Evolutionary conservation across 805 yeast species (phyloP).

Genomic region (Wickerhamomyces hampshirensis): DNA sequence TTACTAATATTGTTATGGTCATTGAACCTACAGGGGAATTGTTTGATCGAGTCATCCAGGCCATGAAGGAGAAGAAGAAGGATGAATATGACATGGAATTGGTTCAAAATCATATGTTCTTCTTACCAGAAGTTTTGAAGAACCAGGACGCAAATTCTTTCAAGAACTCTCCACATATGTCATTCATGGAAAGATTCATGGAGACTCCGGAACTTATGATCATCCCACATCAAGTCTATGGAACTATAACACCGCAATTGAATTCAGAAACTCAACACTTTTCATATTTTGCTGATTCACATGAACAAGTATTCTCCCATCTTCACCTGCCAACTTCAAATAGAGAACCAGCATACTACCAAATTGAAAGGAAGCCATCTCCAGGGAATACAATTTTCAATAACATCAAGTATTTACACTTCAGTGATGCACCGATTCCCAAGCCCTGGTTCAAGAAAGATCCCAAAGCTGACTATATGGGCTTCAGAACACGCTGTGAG

Average conservation of each 20-base stretch:
- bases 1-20: constrained; percentile 52
- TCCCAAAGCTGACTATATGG: constrained; percentile 11
- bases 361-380: constrained; percentile 9
- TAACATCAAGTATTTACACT: constrained; percentile 48
- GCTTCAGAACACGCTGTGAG: constrained; percentile 14
- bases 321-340: constrained; percentile 10
- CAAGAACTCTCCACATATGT: neutral
- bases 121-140: constrained; percentile 17
- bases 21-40: constrained; percentile 40
- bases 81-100: constrained; percentile 55
- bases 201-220: constrained; percentile 28
- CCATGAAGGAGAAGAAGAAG: constrained; percentile 23
- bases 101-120: constrained; percentile 30
- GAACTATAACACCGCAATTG: constrained; percentile 48
- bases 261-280: constrained; percentile 31
- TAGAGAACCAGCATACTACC: constrained; percentile 16
- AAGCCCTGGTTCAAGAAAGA: constrained; percentile 51
- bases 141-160: constrained; percentile 7
- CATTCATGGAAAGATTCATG: constrained; percentile 8
- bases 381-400: constrained; percentile 19
- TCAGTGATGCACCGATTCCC: constrained; percentile 60
- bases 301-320: constrained; percentile 32
- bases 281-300: constrained; percentile 39
- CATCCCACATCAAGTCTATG: constrained; percentile 49
- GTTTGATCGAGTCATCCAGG: constrained; percentile 18